Base-by-base conservation (phyloP, 306 rosid species). In the Begonia loranthoides region DNA sequence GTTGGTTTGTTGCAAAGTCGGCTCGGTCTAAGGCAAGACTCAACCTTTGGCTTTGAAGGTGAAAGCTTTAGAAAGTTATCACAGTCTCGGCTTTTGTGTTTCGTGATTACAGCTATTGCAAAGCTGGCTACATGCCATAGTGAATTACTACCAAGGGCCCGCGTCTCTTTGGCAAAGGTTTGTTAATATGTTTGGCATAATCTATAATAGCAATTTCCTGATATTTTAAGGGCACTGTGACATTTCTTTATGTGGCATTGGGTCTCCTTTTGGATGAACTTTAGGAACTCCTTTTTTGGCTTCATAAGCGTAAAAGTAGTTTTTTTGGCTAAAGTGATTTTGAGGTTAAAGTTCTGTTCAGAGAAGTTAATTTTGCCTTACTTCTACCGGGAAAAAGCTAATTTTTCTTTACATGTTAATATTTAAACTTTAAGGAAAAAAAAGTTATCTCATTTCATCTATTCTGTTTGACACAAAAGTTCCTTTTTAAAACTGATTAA, bases 81-180 rank as follows among this genome's bases (percentile, higher is more conserved):
- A 4, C 94, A 85, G 72, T 82, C 94, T 3, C 79, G 97, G 87
- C 92, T 90, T 68, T 65, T 90, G 48, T 90, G 97, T 65, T 90
- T 85, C 59, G 95, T 90, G 46, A 73, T 90, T 54, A 85, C 97
- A 1, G 95, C 97, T 50, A 90, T 90, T 72, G 95, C 97, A 70
- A 90, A 85, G 72, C 87, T 90, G 46, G 97, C 95, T 41, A 85
- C 95, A 0, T 65, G 80, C 64, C 97, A 90, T 59, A 81, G 86
- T 15, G 95, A 90, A 70, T 76, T 85, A 70, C 67, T 73, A 15
- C 97, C 97, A 9, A 82, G 95, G 64, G 97, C 95, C 14, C 90
- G 87, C 2, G 87, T 90, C 53, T 72, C 97, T 57, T 74, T 90
- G 82, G 94, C 95, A 69, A 90, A 90, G 95, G 97, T 89, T 51